Percentiles rank a stretch among this genome's conserved stretches.
phyloP scores from a whole-genome alignment of 352 stramenopile genomes.

The Phytophthora cryptogea region DNA sequence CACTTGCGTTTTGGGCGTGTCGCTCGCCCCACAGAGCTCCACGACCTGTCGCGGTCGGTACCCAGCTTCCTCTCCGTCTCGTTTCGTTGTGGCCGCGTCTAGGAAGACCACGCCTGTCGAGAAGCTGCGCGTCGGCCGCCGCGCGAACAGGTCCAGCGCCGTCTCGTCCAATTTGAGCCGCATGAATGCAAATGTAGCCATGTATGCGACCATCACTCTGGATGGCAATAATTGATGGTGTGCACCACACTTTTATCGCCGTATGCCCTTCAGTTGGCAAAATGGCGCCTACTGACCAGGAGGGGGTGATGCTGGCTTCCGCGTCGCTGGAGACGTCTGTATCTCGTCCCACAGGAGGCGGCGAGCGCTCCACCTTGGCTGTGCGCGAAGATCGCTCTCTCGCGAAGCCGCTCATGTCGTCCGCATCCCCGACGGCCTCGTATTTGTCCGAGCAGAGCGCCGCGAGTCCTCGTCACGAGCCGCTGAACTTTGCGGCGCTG shows the following conservation, averaged over 20 bases:
- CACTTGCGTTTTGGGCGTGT: slow-evolving; percentile 47
- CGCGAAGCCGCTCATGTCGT: slow-evolving; percentile 5
- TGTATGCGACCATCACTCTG: slow-evolving; percentile 11
- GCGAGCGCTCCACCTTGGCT: not conserved
- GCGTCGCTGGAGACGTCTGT: slow-evolving; percentile 9
- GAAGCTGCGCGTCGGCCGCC: slow-evolving; percentile 55
- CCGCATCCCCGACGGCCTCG: slow-evolving; percentile 28
- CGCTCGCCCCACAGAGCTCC: slow-evolving; percentile 52
- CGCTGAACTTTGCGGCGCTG: slow-evolving; percentile 55
- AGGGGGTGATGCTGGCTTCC: slow-evolving; percentile 21
- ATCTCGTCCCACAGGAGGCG: slow-evolving; percentile 6
- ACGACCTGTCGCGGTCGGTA: slow-evolving; percentile 66
- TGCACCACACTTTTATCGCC: no score
- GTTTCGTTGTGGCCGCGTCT: slow-evolving; percentile 42
- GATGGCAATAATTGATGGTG: not conserved
- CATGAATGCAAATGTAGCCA: slow-evolving; percentile 32
- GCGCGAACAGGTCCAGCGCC: slow-evolving; percentile 75
- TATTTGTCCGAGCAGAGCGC: slow-evolving; percentile 20
- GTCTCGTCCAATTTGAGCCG: slow-evolving; percentile 56
- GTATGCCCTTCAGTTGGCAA: slow-evolving; percentile 23
- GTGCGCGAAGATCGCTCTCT: slow-evolving; percentile 1
- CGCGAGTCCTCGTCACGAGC: slow-evolving; percentile 1
- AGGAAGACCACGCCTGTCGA: slow-evolving; percentile 57
- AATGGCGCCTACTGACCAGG: slow-evolving; percentile 37
- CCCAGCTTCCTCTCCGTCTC: slow-evolving; percentile 27